Evolutionary conservation across 2,329 filamentous ascomycete genomes (phyloP).

Genomic region (Cryphonectria carpinicola): DNA sequence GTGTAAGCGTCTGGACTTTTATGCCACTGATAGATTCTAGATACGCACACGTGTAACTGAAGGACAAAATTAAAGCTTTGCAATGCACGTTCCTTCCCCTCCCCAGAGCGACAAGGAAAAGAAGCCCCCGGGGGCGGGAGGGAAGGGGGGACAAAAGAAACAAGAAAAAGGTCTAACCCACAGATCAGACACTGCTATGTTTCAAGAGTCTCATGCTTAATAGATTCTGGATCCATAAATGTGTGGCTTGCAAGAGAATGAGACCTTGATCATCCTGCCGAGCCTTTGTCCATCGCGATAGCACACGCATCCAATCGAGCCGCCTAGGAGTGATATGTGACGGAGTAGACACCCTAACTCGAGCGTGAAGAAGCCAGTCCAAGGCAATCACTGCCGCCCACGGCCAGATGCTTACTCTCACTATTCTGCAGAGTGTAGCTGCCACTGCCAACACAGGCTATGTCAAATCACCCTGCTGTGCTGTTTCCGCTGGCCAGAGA

Average conservation of each 20-base stretch:
- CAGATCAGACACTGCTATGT: too few species aligned
- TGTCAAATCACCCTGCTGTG: conserved; percentile 34
- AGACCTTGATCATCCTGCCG: background rate
- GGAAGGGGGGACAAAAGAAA: too few species aligned
- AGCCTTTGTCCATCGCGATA: background rate
- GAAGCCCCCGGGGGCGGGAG: background rate
- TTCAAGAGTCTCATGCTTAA: background rate
- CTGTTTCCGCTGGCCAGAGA: conserved; percentile 29
- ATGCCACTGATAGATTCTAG: background rate
- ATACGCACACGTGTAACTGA: background rate
- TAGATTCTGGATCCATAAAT: background rate
- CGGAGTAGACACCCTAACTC: background rate
- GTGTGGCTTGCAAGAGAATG: background rate
- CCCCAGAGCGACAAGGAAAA: background rate
- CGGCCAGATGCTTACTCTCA: conserved; percentile 34
- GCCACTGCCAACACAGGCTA: conserved; percentile 33
- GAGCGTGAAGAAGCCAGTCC: background rate
- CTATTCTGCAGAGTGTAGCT: conserved; percentile 35
- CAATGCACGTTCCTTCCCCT: too few species aligned
- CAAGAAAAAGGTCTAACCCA: too few species aligned
- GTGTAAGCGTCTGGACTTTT: background rate
- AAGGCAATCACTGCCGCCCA: conserved; percentile 29
- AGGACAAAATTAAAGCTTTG: background rate
- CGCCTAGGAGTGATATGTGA: conserved; percentile 3
- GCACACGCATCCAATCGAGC: background rate